Evolutionary conservation across 371 early-diverging fungal species (phyloP), one percentile per base, ranked within the genome.

Genomic region (Sporodiniella umbellata): DNA sequence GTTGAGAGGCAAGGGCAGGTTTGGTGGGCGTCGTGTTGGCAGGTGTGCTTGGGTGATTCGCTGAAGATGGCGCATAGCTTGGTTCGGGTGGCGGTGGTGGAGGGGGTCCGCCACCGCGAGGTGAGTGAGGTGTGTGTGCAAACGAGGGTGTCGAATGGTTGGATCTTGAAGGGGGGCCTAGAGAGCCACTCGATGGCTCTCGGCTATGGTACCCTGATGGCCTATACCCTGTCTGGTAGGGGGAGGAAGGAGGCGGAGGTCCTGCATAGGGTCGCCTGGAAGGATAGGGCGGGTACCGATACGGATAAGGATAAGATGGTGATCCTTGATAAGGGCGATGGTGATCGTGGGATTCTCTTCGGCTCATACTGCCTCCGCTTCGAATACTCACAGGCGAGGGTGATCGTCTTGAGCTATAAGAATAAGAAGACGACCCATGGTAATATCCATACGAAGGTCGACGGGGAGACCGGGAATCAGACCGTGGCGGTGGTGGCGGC

Each of bases 381-480:
- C 56, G 40, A 2, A 42, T 37, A 8, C 43, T 44, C 3, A 28
- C 53, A 6, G 63, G 68, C 11, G 72, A 68, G 10, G 61, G 64
- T 15, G 72, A 70, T 24, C 68, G 42, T 52, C 63, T 54, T 3
- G 67, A 64, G 11, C 47, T 57, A 10, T 61, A 61, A 35, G 63
- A 46, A 35, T 60, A 57, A 0, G 56, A 45, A 15, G 66, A 42
- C 0, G 58, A 48, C 2, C 62, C 44, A 18, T 60, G 62, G 39
- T 68, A 68, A 45, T 71, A 71, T 5, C 63, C 59, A 30, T 66
- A 66, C 3, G 68, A 71, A 8, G 62, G 60, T 26, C 71, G 53
- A 28, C 68, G 54, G 10, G 72, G 68, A 26, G 72, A 71, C 15
- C 57, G 49, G 0, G 62, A 61, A 28, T 28, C 30, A 15, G 62